These are phyloP conservation scores for Plasmodium relictum DNA, from an alignment of 169 alveolate genomes.

Conservation along the genomic window DNA sequence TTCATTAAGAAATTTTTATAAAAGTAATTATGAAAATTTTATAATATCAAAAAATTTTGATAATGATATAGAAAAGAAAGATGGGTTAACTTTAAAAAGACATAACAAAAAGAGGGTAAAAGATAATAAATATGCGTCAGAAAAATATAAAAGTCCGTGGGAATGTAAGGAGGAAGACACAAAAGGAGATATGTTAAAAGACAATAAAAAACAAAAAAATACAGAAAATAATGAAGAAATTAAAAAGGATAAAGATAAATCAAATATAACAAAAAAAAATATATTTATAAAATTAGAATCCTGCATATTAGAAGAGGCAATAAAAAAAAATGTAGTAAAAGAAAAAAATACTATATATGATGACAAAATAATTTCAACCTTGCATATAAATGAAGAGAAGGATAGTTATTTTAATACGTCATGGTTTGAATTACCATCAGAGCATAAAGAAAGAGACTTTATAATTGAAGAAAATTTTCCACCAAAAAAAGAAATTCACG, in stretches of 20 bases:
- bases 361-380: constrained; percentile 70
- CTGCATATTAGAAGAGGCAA: constrained; percentile 70
- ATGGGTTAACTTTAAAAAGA: constrained; percentile 11
- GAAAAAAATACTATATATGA: constrained; percentile 64
- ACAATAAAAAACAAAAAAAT: constrained; percentile 12
- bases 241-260: constrained; percentile 11
- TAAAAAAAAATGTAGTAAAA: constrained; percentile 43
- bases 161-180: constrained; percentile 7
- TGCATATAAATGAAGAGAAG: constrained; percentile 53
- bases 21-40: constrained; percentile 42
- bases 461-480: constrained; percentile 77
- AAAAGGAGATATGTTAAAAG: constrained; percentile 17
- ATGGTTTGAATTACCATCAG: constrained; percentile 77
- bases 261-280: constrained; percentile 14
- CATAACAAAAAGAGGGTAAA: constrained; percentile 33
- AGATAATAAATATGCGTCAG: constrained; percentile 16
- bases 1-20: constrained; percentile 60
- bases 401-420: constrained; percentile 32
- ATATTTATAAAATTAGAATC: constrained; percentile 43
- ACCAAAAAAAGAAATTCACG: constrained; percentile 94
- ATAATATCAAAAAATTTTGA: constrained; percentile 29
- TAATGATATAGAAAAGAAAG: constrained; percentile 21
- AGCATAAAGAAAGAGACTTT: constrained; percentile 77
- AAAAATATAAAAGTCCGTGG: constrained; percentile 72
- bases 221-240: constrained; percentile 13